Conservation (phyloP, 31 red algal species). For the Odonthalia washingtoniensis region DNA sequence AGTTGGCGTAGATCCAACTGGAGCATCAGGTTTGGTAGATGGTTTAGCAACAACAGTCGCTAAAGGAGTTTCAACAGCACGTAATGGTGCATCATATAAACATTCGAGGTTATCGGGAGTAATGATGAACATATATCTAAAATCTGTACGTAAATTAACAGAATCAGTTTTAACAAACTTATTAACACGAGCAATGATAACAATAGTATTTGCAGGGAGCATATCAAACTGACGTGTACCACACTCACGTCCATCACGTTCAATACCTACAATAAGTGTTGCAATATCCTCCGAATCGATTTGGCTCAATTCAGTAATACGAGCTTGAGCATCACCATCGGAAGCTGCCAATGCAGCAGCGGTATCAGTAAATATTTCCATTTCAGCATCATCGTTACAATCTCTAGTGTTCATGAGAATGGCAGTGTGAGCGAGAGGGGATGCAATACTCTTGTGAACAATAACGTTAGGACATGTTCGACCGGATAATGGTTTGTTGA, state of each 20-base stretch:
- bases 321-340: not conserved
- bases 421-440: not conserved
- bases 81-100: not conserved
- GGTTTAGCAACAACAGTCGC: conserved; percentile 33
- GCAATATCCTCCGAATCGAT: not conserved
- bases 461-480: too few relatives aligned
- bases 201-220: conserved; percentile 46
- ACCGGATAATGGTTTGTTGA: too few relatives aligned
- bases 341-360: not conserved
- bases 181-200: conserved; percentile 61
- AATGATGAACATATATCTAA: conserved; percentile 68
- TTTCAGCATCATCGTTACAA: not conserved
- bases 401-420: not conserved
- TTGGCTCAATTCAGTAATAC: not conserved
- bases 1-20: not conserved
- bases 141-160: conserved; percentile 50
- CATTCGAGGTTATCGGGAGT: not conserved
- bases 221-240: conserved; percentile 9
- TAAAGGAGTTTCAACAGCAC: not conserved
- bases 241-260: conserved; percentile 56
- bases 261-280: conserved; percentile 62
- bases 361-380: not conserved
- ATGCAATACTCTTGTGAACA: too few relatives aligned
- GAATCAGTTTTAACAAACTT: conserved; percentile 47
- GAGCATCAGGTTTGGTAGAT: conserved; percentile 29